Evolutionary conservation across 225 moss, liverwort and hornwort genomes (phyloP).

Genomic region (Pseudoscleropodium purum): DNA sequence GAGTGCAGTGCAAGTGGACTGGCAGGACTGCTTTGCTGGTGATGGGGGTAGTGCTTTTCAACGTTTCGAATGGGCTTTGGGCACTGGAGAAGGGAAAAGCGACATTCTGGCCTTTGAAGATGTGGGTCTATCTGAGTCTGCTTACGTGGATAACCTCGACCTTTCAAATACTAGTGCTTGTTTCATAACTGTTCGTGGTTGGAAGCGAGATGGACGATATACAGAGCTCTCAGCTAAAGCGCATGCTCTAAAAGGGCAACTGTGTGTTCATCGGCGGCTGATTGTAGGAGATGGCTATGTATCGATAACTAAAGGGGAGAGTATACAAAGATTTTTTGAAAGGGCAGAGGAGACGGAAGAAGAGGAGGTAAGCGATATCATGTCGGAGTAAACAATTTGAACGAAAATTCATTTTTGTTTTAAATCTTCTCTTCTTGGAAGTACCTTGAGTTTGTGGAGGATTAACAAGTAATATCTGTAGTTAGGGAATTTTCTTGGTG

Average conservation of each 20-base stretch:
- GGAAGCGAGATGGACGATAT: slow-evolving; percentile 89
- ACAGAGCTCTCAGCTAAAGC: slow-evolving; percentile 89
- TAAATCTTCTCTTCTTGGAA: not conserved
- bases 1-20: slow-evolving; percentile 86
- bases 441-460: not conserved
- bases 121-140: slow-evolving; percentile 87
- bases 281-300: slow-evolving; percentile 98
- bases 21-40: slow-evolving; percentile 95
- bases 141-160: slow-evolving; percentile 80
- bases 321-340: slow-evolving; percentile 97
- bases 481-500: not conserved
- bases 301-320: slow-evolving; percentile 97
- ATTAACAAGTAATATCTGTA: not conserved
- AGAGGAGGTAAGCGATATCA: slow-evolving; percentile 67
- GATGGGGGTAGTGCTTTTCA: slow-evolving; percentile 90
- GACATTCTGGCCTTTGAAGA: slow-evolving; percentile 93
- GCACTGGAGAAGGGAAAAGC: slow-evolving; percentile 86
- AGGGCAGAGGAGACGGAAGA: slow-evolving; percentile 99
- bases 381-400: not conserved
- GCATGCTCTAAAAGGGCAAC: slow-evolving; percentile 91
- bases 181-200: slow-evolving; percentile 84
- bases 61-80: slow-evolving; percentile 95
- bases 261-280: slow-evolving; percentile 95
- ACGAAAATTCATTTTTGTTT: not conserved
- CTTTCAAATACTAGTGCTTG: slow-evolving; percentile 74